These are phyloP conservation scores for Marsdenia floribunda DNA, from an alignment of 257 asterid species.

Conservation along the genomic window DNA sequence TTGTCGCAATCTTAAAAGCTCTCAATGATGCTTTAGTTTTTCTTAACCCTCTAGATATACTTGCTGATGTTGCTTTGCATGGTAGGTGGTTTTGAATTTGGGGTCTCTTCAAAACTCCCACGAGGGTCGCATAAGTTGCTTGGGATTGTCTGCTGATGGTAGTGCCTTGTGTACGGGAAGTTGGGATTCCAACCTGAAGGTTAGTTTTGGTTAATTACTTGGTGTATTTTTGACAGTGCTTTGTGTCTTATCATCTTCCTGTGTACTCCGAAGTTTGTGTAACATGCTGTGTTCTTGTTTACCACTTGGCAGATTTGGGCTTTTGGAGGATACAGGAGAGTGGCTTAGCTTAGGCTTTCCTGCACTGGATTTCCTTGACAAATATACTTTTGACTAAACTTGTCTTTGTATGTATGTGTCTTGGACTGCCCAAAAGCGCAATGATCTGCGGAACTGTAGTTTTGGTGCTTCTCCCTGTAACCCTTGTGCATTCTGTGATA, in stretches of 20 bases:
- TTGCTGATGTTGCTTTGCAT: neutral
- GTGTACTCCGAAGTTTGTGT: neutral
- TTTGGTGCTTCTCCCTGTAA: neutral
- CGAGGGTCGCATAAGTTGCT: slow-evolving; percentile 66
- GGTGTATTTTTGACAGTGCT: neutral
- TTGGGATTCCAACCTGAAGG: slow-evolving; percentile 91
- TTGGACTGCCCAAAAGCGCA: slow-evolving; percentile 1
- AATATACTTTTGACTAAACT: neutral
- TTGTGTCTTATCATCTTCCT: neutral
- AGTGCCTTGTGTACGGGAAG: slow-evolving; percentile 98
- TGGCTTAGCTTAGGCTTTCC: slow-evolving; percentile 42
- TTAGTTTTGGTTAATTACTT: slow-evolving; percentile 24
- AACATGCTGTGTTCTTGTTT: neutral
- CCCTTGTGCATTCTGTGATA: slow-evolving; percentile 9
- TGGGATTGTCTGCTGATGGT: slow-evolving; percentile 94
- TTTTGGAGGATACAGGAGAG: slow-evolving; percentile 88
- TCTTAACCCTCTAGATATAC: neutral
- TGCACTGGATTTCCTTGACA: slow-evolving; percentile 5
- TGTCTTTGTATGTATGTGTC: slow-evolving; percentile 1
- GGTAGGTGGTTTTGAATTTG: slow-evolving; percentile 77
- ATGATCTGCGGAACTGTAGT: neutral
- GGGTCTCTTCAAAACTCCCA: slow-evolving; percentile 91
- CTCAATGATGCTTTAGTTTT: neutral
- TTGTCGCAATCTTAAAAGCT: neutral
- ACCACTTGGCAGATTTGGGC: slow-evolving; percentile 83